Percentiles rank a stretch among this genome's conserved stretches.
Evolutionary conservation across 2,329 filamentous ascomycete genomes (phyloP).

Genomic region (Beauveria asiatica): DNA sequence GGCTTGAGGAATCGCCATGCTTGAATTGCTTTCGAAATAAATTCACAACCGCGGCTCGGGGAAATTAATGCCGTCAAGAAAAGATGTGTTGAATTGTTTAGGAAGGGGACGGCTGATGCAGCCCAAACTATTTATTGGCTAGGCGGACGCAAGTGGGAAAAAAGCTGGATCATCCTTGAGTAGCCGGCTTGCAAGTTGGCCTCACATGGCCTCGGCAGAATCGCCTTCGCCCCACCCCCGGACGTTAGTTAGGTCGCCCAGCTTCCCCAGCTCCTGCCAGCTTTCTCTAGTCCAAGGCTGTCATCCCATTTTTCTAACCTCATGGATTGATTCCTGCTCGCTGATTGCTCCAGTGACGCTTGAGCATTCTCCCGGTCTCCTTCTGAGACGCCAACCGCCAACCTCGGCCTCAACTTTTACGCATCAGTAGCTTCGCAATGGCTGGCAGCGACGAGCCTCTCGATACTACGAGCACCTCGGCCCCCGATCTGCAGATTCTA

Average conservation of each 20-base stretch:
- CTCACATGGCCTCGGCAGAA: constrained; percentile 12
- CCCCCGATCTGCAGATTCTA: constrained; percentile 70
- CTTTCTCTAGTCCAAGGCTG: background rate
- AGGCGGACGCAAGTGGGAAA: background rate
- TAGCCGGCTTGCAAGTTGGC: background rate
- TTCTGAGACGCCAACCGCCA: background rate
- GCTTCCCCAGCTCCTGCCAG: constrained; percentile 1
- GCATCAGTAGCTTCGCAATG: constrained; percentile 17
- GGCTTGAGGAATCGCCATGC: constrained; percentile 21
- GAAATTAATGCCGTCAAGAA: background rate
- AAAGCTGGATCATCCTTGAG: background rate
- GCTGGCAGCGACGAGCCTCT: constrained; percentile 21
- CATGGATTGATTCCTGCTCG: background rate
- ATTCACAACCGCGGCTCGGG: background rate
- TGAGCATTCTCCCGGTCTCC: background rate
- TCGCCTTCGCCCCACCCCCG: constrained; percentile 7
- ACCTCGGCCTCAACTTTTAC: background rate
- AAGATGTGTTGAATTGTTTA: constrained; percentile 6
- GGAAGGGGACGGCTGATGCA: background rate
- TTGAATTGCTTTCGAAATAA: background rate
- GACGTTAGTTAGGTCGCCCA: background rate
- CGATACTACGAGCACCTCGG: constrained; percentile 34
- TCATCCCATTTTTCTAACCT: background rate
- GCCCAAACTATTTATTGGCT: background rate
- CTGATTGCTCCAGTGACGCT: background rate